A percentile compares a stretch with the other conserved stretches of the same genome.
phyloP scores from a whole-genome alignment of 1,284 basidiomycete genomes.

The Thelephora terrestris region DNA sequence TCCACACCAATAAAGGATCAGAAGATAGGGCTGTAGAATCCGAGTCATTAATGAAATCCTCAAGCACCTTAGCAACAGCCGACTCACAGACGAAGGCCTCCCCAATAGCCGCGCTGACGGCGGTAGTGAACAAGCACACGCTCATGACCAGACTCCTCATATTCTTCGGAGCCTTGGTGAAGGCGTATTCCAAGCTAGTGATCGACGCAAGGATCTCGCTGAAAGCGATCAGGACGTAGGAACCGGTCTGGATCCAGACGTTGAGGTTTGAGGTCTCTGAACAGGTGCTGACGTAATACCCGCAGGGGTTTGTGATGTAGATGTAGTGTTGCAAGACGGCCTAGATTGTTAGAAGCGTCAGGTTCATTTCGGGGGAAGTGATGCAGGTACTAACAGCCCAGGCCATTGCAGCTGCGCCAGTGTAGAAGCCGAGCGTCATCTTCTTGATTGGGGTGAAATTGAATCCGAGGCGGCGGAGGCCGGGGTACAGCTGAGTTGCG shows the following conservation, averaged over 20 bases:
- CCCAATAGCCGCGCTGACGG: conserved; percentile 53
- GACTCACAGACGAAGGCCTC: conserved; percentile 43
- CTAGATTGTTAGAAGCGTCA: background rate
- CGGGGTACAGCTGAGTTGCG: conserved; percentile 52
- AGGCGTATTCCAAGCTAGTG: conserved; percentile 83
- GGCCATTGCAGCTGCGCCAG: conserved; percentile 49
- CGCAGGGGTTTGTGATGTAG: conserved; percentile 67
- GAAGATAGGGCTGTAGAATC: conserved; percentile 22
- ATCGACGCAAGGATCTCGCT: conserved; percentile 81
- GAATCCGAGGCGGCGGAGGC: conserved; percentile 51
- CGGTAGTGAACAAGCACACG: conserved; percentile 61
- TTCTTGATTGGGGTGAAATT: conserved; percentile 67
- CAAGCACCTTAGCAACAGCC: background rate
- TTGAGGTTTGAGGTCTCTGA: conserved; percentile 50
- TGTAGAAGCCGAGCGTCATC: conserved; percentile 68
- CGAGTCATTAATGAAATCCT: background rate
- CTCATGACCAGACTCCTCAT: conserved; percentile 76
- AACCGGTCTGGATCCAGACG: conserved; percentile 69
- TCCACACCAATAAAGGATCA: conserved; percentile 49
- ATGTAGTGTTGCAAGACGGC: conserved; percentile 69
- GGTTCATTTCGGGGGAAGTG: background rate
- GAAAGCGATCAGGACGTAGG: conserved; percentile 60
- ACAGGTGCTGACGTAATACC: conserved; percentile 44
- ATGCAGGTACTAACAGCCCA: conserved; percentile 30
- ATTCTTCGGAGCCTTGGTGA: conserved; percentile 75